Base-by-base conservation (phyloP, 441 rosid genomes). In the Gossypium lobatum region DNA sequence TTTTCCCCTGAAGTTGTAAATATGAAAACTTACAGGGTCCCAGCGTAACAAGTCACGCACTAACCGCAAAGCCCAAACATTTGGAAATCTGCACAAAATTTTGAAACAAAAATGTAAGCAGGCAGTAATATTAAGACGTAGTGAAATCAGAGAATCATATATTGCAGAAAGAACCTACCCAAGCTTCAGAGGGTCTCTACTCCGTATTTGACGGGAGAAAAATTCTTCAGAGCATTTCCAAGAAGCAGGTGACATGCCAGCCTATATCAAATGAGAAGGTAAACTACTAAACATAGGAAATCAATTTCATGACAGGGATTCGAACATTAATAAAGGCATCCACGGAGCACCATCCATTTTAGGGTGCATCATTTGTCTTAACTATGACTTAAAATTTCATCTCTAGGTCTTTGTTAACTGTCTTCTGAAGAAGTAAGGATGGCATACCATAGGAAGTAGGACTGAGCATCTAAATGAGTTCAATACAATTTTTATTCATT, bases 201-300 rank as follows among this genome's bases (percentile, higher is more conserved):
- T 84, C 92, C 83, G 93, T 86, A 95, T 89, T 84, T 91, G 93
- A 71, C 75, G 82, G 37, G 91, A 83, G 46, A 93, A 89, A 75
- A 87, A 93, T 67, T 93, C 98, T 80, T 95, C 99, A 3, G 97
- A 91, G 87, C 98, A 95, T 85, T 89, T 93, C 99, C 99, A 95
- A 20, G 97, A 86, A 78, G 97, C 97, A 25, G 93, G 97, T 46
- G 97, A 88, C 72, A 81, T 81, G 78, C 90, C 88, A 83, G 81
- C 92, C 97, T 93, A 75, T 26, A 83, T 79, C 63, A 57, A 73
- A 74, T 14, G 71, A 74, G 21, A 62, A n/a, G 50, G 53, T 71
- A 21, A 70, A 59, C 57, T 17, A 77, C 57, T 31, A 69, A n/a
- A 52, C 14, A 73, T 18, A 46, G 11, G 45, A 57, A 65, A 70